phyloP scores from a whole-genome alignment of 306 rosid genomes.

The Dryas octopetala region DNA sequence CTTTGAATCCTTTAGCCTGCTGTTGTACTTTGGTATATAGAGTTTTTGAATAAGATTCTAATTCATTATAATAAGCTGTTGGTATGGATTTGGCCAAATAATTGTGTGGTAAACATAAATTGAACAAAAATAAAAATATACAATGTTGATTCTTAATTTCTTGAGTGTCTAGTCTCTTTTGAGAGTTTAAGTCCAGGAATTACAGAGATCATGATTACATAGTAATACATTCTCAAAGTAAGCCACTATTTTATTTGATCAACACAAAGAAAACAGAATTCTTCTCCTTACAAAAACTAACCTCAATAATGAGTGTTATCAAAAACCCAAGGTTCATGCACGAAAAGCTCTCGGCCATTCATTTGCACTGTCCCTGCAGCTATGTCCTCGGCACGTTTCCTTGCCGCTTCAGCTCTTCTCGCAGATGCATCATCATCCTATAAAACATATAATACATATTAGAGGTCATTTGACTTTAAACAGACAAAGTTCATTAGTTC shows the following conservation, averaged over 20 bases:
- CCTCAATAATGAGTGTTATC: conserved; percentile 67
- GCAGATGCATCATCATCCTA: conserved; percentile 76
- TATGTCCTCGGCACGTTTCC: conserved; percentile 81
- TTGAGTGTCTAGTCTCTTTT: too few relatives aligned
- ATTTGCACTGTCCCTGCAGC: conserved; percentile 68
- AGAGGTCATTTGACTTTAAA: not conserved
- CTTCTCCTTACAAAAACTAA: conserved; percentile 20
- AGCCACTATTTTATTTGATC: not conserved
- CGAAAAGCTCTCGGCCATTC: conserved; percentile 91
- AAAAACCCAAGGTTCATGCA: conserved; percentile 85
- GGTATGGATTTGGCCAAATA: not conserved
- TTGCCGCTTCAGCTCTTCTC: conserved; percentile 64
- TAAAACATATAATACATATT: conserved; percentile 6
- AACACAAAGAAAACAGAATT: not conserved
- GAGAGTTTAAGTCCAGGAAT: too few relatives aligned
- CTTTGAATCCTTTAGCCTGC: not conserved
- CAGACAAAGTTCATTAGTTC: not conserved
- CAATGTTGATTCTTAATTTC: too few relatives aligned
- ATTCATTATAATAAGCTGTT: not conserved
- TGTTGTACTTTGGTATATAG: not conserved
- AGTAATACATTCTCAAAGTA: not conserved
- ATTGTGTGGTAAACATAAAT: not conserved
- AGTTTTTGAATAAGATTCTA: not conserved
- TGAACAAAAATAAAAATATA: not conserved
- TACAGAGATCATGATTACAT: not conserved